Evolutionary conservation across 805 yeast genomes (phyloP).

Genomic region (Sporopachydermia lactativora): DNA sequence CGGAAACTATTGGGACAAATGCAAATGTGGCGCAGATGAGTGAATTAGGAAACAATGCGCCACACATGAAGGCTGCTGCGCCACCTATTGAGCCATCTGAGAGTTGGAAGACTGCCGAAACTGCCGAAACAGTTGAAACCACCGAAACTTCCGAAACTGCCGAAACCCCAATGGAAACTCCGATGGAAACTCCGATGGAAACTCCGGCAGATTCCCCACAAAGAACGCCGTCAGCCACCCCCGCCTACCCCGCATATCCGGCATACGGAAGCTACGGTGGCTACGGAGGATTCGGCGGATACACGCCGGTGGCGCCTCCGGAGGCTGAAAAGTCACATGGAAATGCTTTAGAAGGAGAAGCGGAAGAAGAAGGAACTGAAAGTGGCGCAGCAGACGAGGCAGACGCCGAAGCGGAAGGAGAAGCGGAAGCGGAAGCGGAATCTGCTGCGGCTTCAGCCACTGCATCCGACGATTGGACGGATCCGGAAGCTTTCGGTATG

Average conservation of each 20-base stretch:
- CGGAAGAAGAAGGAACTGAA: not conserved
- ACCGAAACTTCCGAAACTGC: too few species aligned
- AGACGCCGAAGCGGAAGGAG: constrained; percentile 16
- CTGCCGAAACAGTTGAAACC: too few species aligned
- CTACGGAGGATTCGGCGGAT: not conserved
- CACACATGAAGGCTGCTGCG: too few species aligned
- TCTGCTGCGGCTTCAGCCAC: constrained; percentile 6
- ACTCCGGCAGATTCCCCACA: too few species aligned
- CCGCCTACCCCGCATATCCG: too few species aligned
- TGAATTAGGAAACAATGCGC: too few species aligned
- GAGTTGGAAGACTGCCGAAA: too few species aligned
- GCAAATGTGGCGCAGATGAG: too few species aligned
- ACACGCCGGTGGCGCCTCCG: constrained; percentile 10
- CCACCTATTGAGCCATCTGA: too few species aligned
- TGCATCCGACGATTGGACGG: constrained; percentile 1
- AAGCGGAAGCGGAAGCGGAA: not conserved
- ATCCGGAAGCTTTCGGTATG: not conserved
- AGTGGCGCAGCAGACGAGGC: constrained; percentile 19
- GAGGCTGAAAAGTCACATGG: constrained; percentile 3
- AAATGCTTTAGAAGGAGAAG: not conserved
- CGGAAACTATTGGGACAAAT: too few species aligned
- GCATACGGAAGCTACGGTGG: constrained; percentile 1
- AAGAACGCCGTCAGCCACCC: too few species aligned
- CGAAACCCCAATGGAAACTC: too few species aligned
- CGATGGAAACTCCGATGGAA: constrained; percentile 6